phyloP scores from a whole-genome alignment of 192 early-diverging fungal species.

The Linderina pennispora region DNA sequence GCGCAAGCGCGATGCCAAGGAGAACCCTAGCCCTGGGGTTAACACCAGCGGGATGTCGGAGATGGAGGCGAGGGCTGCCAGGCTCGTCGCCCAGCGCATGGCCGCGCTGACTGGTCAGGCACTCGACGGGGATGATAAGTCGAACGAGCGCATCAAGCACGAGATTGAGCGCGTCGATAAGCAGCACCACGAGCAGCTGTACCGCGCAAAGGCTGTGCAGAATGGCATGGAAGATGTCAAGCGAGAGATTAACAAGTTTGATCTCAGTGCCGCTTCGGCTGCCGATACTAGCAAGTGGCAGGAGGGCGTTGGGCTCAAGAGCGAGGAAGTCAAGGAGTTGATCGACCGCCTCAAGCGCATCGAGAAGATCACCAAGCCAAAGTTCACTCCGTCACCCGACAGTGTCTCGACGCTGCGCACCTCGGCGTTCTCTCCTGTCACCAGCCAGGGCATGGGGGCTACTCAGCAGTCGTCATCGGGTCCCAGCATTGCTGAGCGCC shows the following conservation, averaged over 20 bases:
- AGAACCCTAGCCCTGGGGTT: background rate
- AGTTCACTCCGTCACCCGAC: background rate
- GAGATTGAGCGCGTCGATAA: conserved; percentile 18
- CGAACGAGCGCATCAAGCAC: background rate
- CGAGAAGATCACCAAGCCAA: conserved; percentile 10
- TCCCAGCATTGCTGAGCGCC: conserved; percentile 22
- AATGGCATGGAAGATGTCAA: conserved; percentile 18
- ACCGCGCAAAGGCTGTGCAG: conserved; percentile 25
- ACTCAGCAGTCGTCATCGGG: no score
- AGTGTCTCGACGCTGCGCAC: background rate
- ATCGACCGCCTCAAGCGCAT: conserved; percentile 20
- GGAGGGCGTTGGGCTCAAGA: conserved; percentile 11
- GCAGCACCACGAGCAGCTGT: conserved; percentile 11
- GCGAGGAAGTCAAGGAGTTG: conserved; percentile 24
- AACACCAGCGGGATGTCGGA: conserved; percentile 2
- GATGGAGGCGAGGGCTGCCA: conserved; percentile 32
- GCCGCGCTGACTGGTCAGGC: conserved; percentile 38
- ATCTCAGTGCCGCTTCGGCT: background rate
- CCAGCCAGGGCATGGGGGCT: no score
- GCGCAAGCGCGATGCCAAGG: conserved; percentile 4
- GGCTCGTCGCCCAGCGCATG: conserved; percentile 42
- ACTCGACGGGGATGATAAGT: conserved; percentile 10
- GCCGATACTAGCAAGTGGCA: conserved; percentile 10
- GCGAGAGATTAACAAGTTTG: conserved; percentile 9
- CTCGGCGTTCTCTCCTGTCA: conserved; percentile 15